These are phyloP conservation scores for Kingdonia uniflora DNA, from an alignment of 164 flowering plant genomes.

Conservation along the genomic window DNA sequence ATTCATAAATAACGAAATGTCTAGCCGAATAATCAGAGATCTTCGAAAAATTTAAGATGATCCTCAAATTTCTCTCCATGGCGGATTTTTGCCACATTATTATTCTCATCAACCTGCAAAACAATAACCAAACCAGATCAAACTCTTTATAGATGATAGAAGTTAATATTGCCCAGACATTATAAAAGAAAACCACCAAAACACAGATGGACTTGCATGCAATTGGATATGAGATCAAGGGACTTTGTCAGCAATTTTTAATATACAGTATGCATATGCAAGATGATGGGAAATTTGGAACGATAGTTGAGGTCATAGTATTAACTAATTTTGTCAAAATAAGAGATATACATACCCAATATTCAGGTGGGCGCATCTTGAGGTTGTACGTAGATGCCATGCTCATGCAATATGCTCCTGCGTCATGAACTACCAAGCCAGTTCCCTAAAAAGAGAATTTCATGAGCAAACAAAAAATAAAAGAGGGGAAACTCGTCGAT, in stretches of 20 bases:
- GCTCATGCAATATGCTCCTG: constrained; percentile 99
- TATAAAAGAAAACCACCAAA: too few relatives aligned
- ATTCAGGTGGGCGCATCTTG: constrained; percentile 98
- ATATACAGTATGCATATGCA: too few relatives aligned
- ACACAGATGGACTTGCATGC: too few relatives aligned
- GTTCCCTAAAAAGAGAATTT: constrained; percentile 48
- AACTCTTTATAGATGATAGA: background rate
- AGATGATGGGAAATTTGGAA: background rate
- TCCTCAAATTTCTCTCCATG: constrained; percentile 93
- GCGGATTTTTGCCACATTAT: constrained; percentile 68
- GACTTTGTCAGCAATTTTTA: too few relatives aligned
- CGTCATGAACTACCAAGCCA: constrained; percentile 96
- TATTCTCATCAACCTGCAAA: constrained; percentile 82
- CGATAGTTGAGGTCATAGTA: background rate
- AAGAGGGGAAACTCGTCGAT: background rate
- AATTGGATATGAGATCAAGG: too few relatives aligned
- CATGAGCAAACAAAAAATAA: constrained; percentile 6
- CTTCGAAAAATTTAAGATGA: constrained; percentile 71
- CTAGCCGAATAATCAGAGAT: constrained; percentile 25
- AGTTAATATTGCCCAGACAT: too few relatives aligned
- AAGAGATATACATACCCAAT: constrained; percentile 56
- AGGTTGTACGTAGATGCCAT: constrained; percentile 99
- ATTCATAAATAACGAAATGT: too few relatives aligned
- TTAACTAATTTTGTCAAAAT: background rate
- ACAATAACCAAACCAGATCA: background rate